Evolutionary conservation across 352 stramenopile species (phyloP).

Genomic region (Globisporangium paroecandrum): DNA sequence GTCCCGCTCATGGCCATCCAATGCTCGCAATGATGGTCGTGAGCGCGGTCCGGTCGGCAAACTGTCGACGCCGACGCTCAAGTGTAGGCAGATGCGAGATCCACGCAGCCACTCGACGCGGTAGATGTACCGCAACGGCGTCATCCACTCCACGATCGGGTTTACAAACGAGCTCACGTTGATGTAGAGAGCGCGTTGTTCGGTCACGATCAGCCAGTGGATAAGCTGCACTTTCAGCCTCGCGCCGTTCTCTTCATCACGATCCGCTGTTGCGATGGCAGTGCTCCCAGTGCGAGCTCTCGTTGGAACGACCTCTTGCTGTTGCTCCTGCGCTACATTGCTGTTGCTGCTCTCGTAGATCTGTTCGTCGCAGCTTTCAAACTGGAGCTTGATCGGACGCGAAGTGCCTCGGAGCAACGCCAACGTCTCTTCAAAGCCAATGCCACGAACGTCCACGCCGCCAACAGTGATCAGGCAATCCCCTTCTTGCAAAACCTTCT

Average conservation of each 20-base stretch:
- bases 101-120: constrained; percentile 71
- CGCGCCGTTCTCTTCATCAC: constrained; percentile 28
- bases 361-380: constrained; percentile 77
- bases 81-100: constrained; percentile 59
- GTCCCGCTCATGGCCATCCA: constrained; percentile 75
- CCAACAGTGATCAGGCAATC: constrained; percentile 72
- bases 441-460: constrained; percentile 77
- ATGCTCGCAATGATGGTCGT: constrained; percentile 60
- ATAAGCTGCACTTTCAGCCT: constrained; percentile 69
- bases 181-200: constrained; percentile 83
- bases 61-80: constrained; percentile 85
- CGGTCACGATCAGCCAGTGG: constrained; percentile 88
- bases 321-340: constrained; percentile 7
- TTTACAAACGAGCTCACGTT: constrained; percentile 76
- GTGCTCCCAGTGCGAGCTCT: constrained; percentile 10
- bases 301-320: neutral
- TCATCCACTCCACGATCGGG: constrained; percentile 86
- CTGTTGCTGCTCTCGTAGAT: constrained; percentile 28
- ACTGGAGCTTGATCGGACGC: constrained; percentile 72
- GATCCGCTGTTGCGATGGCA: constrained; percentile 13
- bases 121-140: constrained; percentile 85
- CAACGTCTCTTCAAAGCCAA: constrained; percentile 84
- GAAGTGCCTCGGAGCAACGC: constrained; percentile 70
- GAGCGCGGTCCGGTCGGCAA: constrained; percentile 72
- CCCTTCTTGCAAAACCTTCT: constrained; percentile 72